Base-by-base conservation (phyloP, 2,329 filamentous ascomycete genomes). In the Sporothrix sp. region DNA sequence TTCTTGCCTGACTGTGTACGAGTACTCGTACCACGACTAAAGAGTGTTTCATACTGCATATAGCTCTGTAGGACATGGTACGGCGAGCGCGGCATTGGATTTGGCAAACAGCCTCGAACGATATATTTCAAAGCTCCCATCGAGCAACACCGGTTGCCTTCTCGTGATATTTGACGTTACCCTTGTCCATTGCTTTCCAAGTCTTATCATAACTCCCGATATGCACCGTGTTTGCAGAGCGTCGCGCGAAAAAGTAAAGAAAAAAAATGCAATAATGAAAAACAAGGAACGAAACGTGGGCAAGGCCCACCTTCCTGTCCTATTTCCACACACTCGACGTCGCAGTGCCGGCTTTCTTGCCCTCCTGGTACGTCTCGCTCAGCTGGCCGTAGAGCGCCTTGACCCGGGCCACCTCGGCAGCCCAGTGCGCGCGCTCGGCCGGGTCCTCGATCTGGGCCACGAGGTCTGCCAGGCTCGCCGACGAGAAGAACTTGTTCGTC, bases 401-500 rank as follows among this genome's bases (percentile, higher is more conserved):
- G 1, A 78, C 65, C 35, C 73, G 65, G 18, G 61, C 59, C 13
- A 78, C 66, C 60, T 78, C 73, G 0, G 21, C 54, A 1, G 36
- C 52, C 66, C 65, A 72, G 21, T 57, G 59, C 18, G 54, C 50
- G 51, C 56, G 61, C 46, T 70, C 68, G 2, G 39, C 59, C 0
- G 57, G 58, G 27, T 69, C 67, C 1, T 62, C 56, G 4, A 76
- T 55, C 18, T 66, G 63, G 0, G 51, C 60, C 0, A 71, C 61
- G 32, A 76, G 48, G 7, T 73, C 70, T 7, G 58, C 59, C 2
- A 76, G 57, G 50, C 72, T 71, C 40, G 61, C 64, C 0, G 69
- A 68, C 9, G 58, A 61, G 52, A 79, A 80, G 62, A 79, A 79
- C 62, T 72, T 75, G 58, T 80, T 81, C 3, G 54, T 62, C n/a